Evolutionary conservation across 257 asterid genomes (phyloP).

Genomic region (Solanum arcanum): DNA sequence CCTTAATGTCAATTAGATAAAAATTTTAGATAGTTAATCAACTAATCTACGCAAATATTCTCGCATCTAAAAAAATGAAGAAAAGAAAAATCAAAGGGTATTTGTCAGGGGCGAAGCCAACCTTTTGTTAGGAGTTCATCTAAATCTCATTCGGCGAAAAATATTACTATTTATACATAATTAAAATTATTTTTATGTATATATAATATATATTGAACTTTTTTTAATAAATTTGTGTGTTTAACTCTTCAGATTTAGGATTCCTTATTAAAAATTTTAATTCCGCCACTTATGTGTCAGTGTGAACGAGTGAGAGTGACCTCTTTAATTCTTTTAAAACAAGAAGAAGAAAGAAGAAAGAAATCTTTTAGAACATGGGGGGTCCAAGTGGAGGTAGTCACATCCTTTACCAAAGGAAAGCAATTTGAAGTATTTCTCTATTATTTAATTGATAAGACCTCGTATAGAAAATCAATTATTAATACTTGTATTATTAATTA

Average conservation of each 20-base stretch:
- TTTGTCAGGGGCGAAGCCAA: background rate
- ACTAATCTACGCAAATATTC: background rate
- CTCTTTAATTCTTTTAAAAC: background rate
- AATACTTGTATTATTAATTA: background rate
- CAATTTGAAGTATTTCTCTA: background rate
- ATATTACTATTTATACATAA: too few species aligned
- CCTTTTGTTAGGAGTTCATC: too few species aligned
- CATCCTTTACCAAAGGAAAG: background rate
- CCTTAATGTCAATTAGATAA: accelerated
- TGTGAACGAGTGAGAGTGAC: slow-evolving; percentile 1
- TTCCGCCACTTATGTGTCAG: accelerated
- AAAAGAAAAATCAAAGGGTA: slow-evolving; percentile 3
- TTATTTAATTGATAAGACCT: background rate
- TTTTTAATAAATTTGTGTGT: too few species aligned
- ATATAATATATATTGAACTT: too few species aligned
- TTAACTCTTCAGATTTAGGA: too few species aligned
- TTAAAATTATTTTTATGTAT: too few species aligned
- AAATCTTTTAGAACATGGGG: background rate
- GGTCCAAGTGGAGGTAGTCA: slow-evolving; percentile 5
- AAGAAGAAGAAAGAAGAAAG: background rate
- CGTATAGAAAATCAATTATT: accelerated
- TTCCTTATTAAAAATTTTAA: too few species aligned
- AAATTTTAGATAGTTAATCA: background rate
- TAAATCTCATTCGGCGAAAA: accelerated
- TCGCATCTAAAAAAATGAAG: background rate